These are phyloP conservation scores for Vanderwaltozyma yarrowii DNA, from an alignment of 805 yeast species.

Conservation along the genomic window DNA sequence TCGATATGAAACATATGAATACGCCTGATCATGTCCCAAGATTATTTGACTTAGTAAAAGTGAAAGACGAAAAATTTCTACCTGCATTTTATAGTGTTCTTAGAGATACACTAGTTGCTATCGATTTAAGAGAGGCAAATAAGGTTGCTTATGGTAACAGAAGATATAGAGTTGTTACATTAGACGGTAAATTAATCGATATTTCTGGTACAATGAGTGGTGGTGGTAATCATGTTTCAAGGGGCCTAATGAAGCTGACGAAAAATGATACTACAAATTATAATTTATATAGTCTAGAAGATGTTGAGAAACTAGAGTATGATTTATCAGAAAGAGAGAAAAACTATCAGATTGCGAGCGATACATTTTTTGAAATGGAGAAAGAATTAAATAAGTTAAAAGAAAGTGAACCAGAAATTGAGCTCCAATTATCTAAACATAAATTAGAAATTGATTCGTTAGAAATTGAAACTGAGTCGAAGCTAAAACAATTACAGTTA, in stretches of 20 bases:
- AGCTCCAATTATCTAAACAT: slow-evolving; percentile 46
- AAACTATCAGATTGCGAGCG: slow-evolving; percentile 39
- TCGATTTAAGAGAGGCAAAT: slow-evolving; percentile 69
- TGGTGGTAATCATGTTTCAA: slow-evolving; percentile 66
- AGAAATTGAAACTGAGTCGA: slow-evolving; percentile 41
- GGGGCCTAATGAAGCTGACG: slow-evolving; percentile 65
- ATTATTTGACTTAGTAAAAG: slow-evolving; percentile 70
- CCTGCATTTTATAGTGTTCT: slow-evolving; percentile 87
- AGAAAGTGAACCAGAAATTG: slow-evolving; percentile 63
- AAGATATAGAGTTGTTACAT: slow-evolving; percentile 82
- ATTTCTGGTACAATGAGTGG: slow-evolving; percentile 95
- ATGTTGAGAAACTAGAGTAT: slow-evolving; percentile 41
- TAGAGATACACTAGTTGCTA: slow-evolving; percentile 80
- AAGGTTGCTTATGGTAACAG: slow-evolving; percentile 74
- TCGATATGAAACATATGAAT: slow-evolving; percentile 44
- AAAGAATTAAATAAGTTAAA: slow-evolving; percentile 45
- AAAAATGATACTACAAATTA: slow-evolving; percentile 27
- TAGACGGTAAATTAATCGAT: slow-evolving; percentile 87
- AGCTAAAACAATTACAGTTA: slow-evolving; percentile 35
- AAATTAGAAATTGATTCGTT: slow-evolving; percentile 56
- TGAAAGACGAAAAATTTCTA: slow-evolving; percentile 54
- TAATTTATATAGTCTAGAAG: slow-evolving; percentile 37
- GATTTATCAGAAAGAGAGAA: slow-evolving; percentile 46
- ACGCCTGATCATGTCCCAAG: slow-evolving; percentile 76
- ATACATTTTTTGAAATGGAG: slow-evolving; percentile 49